A percentile compares a stretch with the other conserved stretches of the same genome.
These are phyloP conservation scores for Clausena lansium DNA, from an alignment of 345 rosid genomes.

Conservation along the genomic window DNA sequence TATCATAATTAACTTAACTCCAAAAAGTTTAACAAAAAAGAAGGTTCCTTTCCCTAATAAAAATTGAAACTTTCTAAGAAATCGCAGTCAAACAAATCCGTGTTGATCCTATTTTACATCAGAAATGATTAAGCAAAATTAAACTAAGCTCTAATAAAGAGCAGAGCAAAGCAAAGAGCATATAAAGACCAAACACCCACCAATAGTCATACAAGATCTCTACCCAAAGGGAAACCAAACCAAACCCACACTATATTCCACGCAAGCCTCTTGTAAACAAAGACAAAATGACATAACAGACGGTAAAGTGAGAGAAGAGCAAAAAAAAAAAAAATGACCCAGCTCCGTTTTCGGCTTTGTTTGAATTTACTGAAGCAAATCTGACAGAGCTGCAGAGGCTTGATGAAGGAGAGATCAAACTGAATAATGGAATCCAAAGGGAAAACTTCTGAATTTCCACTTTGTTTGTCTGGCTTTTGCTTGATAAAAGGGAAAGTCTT, in stretches of 20 bases:
- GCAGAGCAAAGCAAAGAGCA: conserved; percentile 1
- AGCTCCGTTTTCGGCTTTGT: conserved; percentile 26
- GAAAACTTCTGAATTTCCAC: conserved; percentile 38
- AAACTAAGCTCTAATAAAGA: background rate
- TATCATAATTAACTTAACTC: background rate
- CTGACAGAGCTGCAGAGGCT: conserved; percentile 21
- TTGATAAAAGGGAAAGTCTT: conserved; percentile 66
- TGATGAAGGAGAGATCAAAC: conserved; percentile 29
- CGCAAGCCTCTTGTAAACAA: conserved; percentile 18
- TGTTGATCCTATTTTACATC: background rate
- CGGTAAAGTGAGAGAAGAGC: background rate
- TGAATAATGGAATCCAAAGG: conserved; percentile 35
- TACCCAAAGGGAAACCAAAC: conserved; percentile 30
- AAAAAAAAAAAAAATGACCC: conserved; percentile 7
- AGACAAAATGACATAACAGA: conserved; percentile 16
- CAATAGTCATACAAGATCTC: conserved; percentile 33
- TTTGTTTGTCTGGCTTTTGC: conserved; percentile 36
- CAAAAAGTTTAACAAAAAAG: conserved; percentile 12
- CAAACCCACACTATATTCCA: conserved; percentile 30
- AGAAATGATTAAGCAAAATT: background rate
- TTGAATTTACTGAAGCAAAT: conserved; percentile 30
- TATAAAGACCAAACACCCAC: conserved; percentile 25
- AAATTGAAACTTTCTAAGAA: conserved; percentile 16
- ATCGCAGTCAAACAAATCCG: conserved; percentile 18
- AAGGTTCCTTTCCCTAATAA: conserved; percentile 18